Evolutionary conservation across 2,329 filamentous ascomycete species (phyloP), one percentile per base, ranked within the genome.

Genomic region (Myotisia sp.): DNA sequence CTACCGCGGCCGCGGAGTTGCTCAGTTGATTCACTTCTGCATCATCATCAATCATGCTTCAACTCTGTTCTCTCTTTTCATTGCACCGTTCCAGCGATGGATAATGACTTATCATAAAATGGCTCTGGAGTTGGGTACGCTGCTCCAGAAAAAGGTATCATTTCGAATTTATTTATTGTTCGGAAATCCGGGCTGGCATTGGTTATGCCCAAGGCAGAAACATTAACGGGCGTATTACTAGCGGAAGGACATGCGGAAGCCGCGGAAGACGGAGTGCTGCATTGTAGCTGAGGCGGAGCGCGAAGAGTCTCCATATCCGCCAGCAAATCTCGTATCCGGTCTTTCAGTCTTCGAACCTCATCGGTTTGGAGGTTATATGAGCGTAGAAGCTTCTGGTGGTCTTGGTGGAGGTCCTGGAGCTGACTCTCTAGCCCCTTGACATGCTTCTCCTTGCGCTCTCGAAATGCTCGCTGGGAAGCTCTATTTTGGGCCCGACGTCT

Each of bases 401-500:
- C 47, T 33, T 49, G 44, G 21, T 52, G 47, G 8, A 83, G 58
- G 50, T 81, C 75, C 28, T 76, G 67, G 2, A 83, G 74, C 56
- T 83, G 82, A 38, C 67, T 79, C 59, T 93, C 85, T 2, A 92
- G 68, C 45, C 86, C 79, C 54, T 84, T 84, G 30, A 92, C 56
- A 49, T 92, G 83, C 61, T 77, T 84, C 57, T 92, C 84, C 59
- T 90, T 92, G 41, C 83, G 77, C 56, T 92, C 83, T 34, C 83
- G 74, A 65, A 92, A 92, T 8, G 84, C 84, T 36, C 83, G 74
- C 57, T 92, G 83, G 7, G 83, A 83, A 7, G 83, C 83, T 47
- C 83, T 71, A 46, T 92, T 92, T 54, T 92, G 83, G 6, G 85
- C 85, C 60, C 93, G 92, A 46, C 85, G 79, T 63, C 92, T 92